phyloP scores from a whole-genome alignment of 2,329 filamentous ascomycete species.

The Fusarium multiceps region DNA sequence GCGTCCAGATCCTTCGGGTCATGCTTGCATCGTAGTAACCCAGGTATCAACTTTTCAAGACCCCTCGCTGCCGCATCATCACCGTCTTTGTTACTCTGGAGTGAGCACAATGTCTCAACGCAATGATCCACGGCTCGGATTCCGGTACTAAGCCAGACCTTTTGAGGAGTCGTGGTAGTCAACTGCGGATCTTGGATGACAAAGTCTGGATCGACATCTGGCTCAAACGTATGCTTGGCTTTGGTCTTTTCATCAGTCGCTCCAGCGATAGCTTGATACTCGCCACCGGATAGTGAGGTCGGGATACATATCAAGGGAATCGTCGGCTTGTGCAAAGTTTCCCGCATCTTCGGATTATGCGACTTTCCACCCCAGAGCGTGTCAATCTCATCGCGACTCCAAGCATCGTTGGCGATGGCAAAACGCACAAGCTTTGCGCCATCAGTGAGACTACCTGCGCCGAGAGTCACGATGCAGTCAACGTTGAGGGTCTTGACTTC shows the following conservation, averaged over 20 bases:
- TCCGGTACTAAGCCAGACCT: constrained; percentile 3
- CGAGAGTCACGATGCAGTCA: constrained; percentile 20
- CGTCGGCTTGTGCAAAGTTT: background rate
- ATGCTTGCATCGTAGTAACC: constrained; percentile 5
- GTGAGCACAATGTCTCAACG: constrained; percentile 10
- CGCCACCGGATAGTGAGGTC: constrained; percentile 10
- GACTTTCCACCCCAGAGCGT: constrained; percentile 17
- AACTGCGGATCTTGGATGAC: constrained; percentile 12
- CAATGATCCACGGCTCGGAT: constrained; percentile 10
- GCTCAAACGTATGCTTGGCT: constrained; percentile 7
- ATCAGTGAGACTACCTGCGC: constrained; percentile 17
- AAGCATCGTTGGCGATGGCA: constrained; percentile 6
- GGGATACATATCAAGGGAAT: constrained; percentile 20
- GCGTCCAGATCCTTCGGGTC: background rate
- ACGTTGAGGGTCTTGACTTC: constrained; percentile 3
- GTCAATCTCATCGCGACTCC: background rate
- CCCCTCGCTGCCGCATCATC: background rate
- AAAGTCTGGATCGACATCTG: background rate
- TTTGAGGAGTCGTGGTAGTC: constrained; percentile 2
- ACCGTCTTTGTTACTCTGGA: constrained; percentile 1
- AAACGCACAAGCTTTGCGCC: constrained; percentile 15
- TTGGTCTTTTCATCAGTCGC: constrained; percentile 14
- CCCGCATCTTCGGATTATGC: background rate
- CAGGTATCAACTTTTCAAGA: background rate
- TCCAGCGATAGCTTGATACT: constrained; percentile 15